Evolutionary conservation across 768 basidiomycete genomes (phyloP).

Genomic region (Kwoniella mangroviensis): DNA sequence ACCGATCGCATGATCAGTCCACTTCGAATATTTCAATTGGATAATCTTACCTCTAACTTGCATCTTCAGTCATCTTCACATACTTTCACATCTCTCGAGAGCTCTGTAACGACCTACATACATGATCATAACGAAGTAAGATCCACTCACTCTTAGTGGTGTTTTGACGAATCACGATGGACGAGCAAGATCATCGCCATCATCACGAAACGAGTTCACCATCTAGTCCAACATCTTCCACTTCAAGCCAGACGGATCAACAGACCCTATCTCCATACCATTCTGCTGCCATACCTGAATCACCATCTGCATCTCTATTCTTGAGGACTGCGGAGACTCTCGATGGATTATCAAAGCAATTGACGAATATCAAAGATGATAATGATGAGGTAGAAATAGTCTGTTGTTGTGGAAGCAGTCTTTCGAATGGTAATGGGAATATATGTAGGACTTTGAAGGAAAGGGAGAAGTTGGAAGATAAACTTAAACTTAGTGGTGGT

Average conservation of each 20-base stretch:
- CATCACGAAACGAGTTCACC: neutral
- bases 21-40: neutral
- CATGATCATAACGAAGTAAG: constrained; percentile 1
- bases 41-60: neutral
- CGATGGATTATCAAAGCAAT: constrained; percentile 46
- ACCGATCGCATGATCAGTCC: constrained; percentile 6
- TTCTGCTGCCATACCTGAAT: constrained; percentile 13
- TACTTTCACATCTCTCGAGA: neutral
- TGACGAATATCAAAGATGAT: constrained; percentile 34
- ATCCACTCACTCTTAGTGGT: neutral
- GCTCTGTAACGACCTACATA: neutral
- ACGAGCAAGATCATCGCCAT: neutral
- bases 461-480: constrained; percentile 73
- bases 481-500: constrained; percentile 86
- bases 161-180: neutral
- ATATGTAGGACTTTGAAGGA: constrained; percentile 67
- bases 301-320: constrained; percentile 41
- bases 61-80: neutral
- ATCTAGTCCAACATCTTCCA: neutral
- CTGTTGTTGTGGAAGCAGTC: constrained; percentile 64
- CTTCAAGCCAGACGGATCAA: neutral
- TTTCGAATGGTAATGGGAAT: constrained; percentile 65
- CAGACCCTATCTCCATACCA: constrained; percentile 1
- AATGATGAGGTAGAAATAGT: constrained; percentile 3
- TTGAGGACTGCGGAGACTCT: constrained; percentile 49